Percentiles rank a stretch among this genome's conserved stretches.
These are phyloP conservation scores for Cutaneotrichosporon curvatum DNA, from an alignment of 1,284 basidiomycete species.

Conservation along the genomic window DNA sequence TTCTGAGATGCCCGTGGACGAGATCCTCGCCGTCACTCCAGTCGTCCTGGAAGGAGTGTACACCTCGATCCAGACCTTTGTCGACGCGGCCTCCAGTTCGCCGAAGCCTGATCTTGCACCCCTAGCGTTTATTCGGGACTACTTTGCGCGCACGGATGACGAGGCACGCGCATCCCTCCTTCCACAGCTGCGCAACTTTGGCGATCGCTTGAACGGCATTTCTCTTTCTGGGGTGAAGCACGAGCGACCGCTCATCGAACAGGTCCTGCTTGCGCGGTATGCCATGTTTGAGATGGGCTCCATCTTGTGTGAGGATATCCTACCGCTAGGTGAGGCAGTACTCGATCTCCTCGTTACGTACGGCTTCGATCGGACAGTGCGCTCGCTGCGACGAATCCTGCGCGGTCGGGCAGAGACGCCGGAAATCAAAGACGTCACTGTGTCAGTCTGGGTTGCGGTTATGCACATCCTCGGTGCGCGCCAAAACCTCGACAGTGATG, in stretches of 20 bases:
- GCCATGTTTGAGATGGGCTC: conserved; percentile 55
- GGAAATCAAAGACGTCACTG: conserved; percentile 49
- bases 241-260: conserved; percentile 10
- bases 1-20: conserved; percentile 17
- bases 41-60: conserved; percentile 26
- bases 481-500: too few relatives aligned
- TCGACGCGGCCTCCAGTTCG: conserved; percentile 5
- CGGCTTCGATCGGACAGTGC: conserved; percentile 53
- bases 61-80: conserved; percentile 11
- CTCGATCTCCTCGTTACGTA: conserved; percentile 53
- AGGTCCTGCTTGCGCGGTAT: conserved; percentile 54
- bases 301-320: conserved; percentile 2
- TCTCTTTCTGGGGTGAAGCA: conserved; percentile 6
- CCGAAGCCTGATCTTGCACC: conserved; percentile 8
- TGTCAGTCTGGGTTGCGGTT: conserved; percentile 70
- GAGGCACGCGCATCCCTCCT: background rate
- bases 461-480: conserved; percentile 51
- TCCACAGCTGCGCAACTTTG: background rate
- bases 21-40: conserved; percentile 20
- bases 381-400: conserved; percentile 41
- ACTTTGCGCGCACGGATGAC: conserved; percentile 4
- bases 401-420: conserved; percentile 39
- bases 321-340: conserved; percentile 40
- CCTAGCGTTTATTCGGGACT: conserved; percentile 22
- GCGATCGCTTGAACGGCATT: conserved; percentile 16